Percentiles rank a stretch among this genome's conserved stretches.
These are phyloP conservation scores for Colletotrichum musae DNA, from an alignment of 2,329 filamentous ascomycete genomes.

Conservation along the genomic window DNA sequence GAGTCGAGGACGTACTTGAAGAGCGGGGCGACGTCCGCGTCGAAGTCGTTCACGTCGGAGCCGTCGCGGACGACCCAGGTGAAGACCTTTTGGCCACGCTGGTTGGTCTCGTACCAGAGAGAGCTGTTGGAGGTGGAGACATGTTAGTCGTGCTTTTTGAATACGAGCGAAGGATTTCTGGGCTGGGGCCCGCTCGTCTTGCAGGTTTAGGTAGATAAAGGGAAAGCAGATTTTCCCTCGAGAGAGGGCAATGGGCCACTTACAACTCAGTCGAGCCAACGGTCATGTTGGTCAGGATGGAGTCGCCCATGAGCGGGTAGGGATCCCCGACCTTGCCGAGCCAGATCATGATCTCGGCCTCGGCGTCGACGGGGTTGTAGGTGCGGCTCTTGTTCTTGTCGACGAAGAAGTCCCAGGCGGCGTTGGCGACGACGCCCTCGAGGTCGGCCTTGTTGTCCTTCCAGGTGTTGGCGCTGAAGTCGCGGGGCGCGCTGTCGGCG, in stretches of 20 bases:
- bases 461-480: conserved; percentile 40
- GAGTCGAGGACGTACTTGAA: conserved; percentile 50
- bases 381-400: conserved; percentile 46
- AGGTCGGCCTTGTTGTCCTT: conserved; percentile 45
- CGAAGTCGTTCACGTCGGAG: conserved; percentile 45
- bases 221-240: too few species aligned
- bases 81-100: conserved; percentile 49
- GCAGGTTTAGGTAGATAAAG: too few species aligned
- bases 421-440: conserved; percentile 46
- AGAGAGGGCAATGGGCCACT: conserved; percentile 28
- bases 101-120: conserved; percentile 48
- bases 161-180: not conserved
- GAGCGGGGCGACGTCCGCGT: conserved; percentile 49
- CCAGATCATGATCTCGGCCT: conserved; percentile 53
- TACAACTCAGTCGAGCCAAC: conserved; percentile 48
- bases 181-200: too few species aligned
- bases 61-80: conserved; percentile 47
- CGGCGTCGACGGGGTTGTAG: conserved; percentile 46
- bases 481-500: conserved; percentile 40
- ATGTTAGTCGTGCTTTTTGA: not conserved
- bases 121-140: conserved; percentile 40
- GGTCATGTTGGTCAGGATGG: conserved; percentile 45
- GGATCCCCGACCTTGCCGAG: conserved; percentile 48
- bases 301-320: conserved; percentile 46
- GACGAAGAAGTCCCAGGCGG: conserved; percentile 52